Evolutionary conservation across 2,329 filamentous ascomycete genomes (phyloP).

Genomic region (Stylonectria norvegica): DNA sequence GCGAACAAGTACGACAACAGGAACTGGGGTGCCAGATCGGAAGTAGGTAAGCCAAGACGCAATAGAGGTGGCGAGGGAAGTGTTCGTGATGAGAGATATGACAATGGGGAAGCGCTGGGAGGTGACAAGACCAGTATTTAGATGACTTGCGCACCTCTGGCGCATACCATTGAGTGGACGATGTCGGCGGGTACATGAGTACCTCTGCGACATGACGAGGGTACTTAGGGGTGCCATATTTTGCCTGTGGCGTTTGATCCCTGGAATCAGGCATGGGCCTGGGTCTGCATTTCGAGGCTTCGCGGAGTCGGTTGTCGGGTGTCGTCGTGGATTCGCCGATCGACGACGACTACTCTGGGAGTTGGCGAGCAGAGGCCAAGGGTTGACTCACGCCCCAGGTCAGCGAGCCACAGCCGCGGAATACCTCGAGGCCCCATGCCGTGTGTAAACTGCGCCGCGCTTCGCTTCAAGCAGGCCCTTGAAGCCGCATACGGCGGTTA

Average conservation of each 20-base stretch:
- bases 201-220: slow-evolving; percentile 23
- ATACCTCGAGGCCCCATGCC: slow-evolving; percentile 11
- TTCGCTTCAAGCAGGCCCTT: slow-evolving; percentile 35
- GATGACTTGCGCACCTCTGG: slow-evolving; percentile 23
- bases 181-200: slow-evolving; percentile 22
- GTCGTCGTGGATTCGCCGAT: slow-evolving; percentile 25
- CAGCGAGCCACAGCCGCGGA: slow-evolving; percentile 17
- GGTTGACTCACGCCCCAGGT: slow-evolving; percentile 22
- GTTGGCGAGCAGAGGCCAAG: background rate
- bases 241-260: slow-evolving; percentile 27
- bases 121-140: slow-evolving; percentile 30
- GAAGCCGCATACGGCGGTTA: slow-evolving; percentile 29
- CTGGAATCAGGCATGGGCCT: slow-evolving; percentile 14
- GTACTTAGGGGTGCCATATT: slow-evolving; percentile 24
- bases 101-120: slow-evolving; percentile 22
- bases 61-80: slow-evolving; percentile 19
- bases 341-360: slow-evolving; percentile 8
- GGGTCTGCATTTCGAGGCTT: slow-evolving; percentile 8
- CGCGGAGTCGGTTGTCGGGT: slow-evolving; percentile 5
- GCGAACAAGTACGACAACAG: slow-evolving; percentile 18
- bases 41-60: slow-evolving; percentile 4
- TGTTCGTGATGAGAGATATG: slow-evolving; percentile 14
- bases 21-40: slow-evolving; percentile 6
- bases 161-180: slow-evolving; percentile 29
- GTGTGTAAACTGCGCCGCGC: slow-evolving; percentile 41